Evolutionary conservation across 2,329 filamentous ascomycete genomes (phyloP).

Genomic region (Microdochium nivale): DNA sequence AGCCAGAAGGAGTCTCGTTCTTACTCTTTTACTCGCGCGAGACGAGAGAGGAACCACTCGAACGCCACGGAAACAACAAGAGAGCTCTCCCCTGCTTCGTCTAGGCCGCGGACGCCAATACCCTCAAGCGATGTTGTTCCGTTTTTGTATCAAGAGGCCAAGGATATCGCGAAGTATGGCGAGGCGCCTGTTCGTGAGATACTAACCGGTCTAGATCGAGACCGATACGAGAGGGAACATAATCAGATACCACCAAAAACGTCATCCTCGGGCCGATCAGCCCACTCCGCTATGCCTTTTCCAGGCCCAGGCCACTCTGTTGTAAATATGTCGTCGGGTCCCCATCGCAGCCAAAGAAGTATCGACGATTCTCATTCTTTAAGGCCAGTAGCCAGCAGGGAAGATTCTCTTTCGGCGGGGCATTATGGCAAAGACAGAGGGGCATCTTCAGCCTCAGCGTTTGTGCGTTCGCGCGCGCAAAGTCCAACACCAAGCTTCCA

Average conservation of each 20-base stretch:
- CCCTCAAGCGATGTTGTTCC: constrained; percentile 91
- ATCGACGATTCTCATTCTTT: constrained; percentile 57
- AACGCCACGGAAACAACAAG: constrained; percentile 63
- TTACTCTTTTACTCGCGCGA: constrained; percentile 51
- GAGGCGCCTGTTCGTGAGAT: constrained; percentile 68
- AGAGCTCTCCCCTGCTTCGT: constrained; percentile 66
- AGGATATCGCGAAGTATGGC: constrained; percentile 69
- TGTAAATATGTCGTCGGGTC: not conserved
- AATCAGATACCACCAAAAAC: constrained; percentile 46
- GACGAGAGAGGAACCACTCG: constrained; percentile 75
- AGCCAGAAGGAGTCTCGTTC: constrained; percentile 53
- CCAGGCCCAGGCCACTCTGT: constrained; percentile 43
- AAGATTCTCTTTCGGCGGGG: constrained; percentile 55
- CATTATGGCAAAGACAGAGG: constrained; percentile 43
- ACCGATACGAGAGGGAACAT: constrained; percentile 51
- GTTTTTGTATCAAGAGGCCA: constrained; percentile 87
- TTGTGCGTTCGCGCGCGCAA: constrained; percentile 53
- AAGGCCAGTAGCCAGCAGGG: constrained; percentile 66
- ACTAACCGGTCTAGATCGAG: constrained; percentile 60
- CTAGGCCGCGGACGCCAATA: constrained; percentile 74
- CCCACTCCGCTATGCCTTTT: constrained; percentile 54
- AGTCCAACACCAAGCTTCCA: constrained; percentile 75
- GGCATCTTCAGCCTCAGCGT: constrained; percentile 28
- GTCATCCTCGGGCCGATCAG: constrained; percentile 53
- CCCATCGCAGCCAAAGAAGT: constrained; percentile 60